Conservation (phyloP, 257 asterid species). For the Cordia subcordata region DNA sequence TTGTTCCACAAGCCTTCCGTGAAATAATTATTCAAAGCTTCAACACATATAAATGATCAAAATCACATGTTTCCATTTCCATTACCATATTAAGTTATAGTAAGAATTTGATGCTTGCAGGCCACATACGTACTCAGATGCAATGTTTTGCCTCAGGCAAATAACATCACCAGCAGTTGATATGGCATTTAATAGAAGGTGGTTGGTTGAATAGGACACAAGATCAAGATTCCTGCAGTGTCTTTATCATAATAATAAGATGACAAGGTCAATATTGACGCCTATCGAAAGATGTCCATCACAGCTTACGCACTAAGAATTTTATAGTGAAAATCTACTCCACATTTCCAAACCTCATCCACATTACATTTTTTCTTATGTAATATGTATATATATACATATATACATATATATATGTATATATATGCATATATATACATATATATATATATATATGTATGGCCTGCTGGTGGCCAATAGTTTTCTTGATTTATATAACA, state of each 20-base stretch:
- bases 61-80: too few species aligned
- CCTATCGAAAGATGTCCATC: background rate
- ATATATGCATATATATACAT: background rate
- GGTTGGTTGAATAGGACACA: background rate
- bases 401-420: background rate
- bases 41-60: too few species aligned
- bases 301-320: background rate
- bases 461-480: slow-evolving; percentile 35
- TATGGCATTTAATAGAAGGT: background rate
- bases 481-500: slow-evolving; percentile 30
- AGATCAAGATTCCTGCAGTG: background rate
- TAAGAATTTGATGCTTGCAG: background rate
- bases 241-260: background rate
- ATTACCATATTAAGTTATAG: too few species aligned
- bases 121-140: too few species aligned
- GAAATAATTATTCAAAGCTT: too few species aligned
- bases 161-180: background rate
- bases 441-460: background rate
- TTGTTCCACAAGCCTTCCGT: too few species aligned
- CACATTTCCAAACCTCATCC: slow-evolving; percentile 5
- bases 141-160: background rate
- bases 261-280: background rate
- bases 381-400: background rate
- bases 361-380: background rate
- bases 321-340: background rate